Base-by-base conservation (phyloP, 305 asterid species). In the Fraxinus sp. region DNA sequence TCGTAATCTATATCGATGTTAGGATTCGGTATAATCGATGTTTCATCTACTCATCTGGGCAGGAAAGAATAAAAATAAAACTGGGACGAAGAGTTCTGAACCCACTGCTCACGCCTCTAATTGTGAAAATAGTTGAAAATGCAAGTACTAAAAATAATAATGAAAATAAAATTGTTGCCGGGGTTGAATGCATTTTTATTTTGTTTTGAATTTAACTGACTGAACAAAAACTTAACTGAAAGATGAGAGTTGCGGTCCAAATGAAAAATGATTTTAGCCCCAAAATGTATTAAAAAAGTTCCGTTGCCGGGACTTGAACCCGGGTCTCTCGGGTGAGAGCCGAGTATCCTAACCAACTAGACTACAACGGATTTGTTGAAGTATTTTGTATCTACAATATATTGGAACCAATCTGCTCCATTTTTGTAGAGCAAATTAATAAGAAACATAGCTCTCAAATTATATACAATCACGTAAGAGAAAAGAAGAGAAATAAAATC, bases 271-370 rank as follows among this genome's bases (percentile, higher is more conserved):
- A 49, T 44, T 13, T 44, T 11, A 44, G 55, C 0, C 5, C 1
- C 1, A 44, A 46, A 13, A 13, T 13, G 55, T 11, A 2, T 32
- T n/a, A n/a, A 7, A 37, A 35, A 33, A 33, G 88, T 90, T 94
- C 97, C 93, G 92, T 93, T 90, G 97, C 97, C 95, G 97, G 98
- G 94, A 93, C 93, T 94, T 33, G 97, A 94, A 94, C 94, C 91
- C 94, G 94, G 95, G 95, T 94, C 97, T 94, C 88, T 94, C 94
- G 91, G 94, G 97, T 92, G 97, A 94, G 97, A 94, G 98, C 95
- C 95, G 92, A 94, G 89, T 93, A 91, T 94, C 98, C 97, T 92
- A 36, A 94, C 97, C 97, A 88, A 6, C 97, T 90, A 93, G 97
- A 93, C 95, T 93, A 92, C 95, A 89, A 90, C 92, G 92, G 94